phyloP scores from a whole-genome alignment of 2,329 filamentous ascomycete species.

The Fusarium abutilonis region DNA sequence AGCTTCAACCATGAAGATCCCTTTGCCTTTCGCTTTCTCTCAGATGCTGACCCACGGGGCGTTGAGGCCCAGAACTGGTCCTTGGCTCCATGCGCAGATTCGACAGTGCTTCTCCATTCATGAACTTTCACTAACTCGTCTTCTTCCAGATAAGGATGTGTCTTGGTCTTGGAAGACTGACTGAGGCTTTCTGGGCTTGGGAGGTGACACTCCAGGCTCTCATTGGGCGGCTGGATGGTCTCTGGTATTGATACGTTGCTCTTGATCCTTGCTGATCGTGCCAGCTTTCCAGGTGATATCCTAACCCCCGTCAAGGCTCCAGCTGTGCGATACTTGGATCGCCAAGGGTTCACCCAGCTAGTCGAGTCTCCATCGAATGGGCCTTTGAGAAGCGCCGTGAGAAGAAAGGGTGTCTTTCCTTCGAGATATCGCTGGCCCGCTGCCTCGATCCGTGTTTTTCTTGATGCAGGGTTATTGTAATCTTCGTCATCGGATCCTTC shows the following conservation, averaged over 20 bases:
- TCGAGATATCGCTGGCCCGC: constrained; percentile 67
- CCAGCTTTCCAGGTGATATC: constrained; percentile 33
- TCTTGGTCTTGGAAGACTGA: constrained; percentile 44
- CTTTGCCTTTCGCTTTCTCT: constrained; percentile 42
- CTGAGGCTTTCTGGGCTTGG: constrained; percentile 55
- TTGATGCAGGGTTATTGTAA: constrained; percentile 57
- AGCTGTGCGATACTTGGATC: constrained; percentile 43
- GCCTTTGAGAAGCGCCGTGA: constrained; percentile 69
- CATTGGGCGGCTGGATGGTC: constrained; percentile 19
- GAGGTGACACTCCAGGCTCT: constrained; percentile 52
- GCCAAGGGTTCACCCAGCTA: constrained; percentile 51
- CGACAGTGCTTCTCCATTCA: constrained; percentile 48
- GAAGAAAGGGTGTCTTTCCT: constrained; percentile 65
- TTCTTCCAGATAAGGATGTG: constrained; percentile 47
- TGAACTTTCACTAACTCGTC: constrained; percentile 49
- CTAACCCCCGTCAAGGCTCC: constrained; percentile 12
- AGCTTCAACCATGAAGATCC: constrained; percentile 50
- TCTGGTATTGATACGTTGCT: constrained; percentile 34
- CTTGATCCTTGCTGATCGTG: constrained; percentile 20
- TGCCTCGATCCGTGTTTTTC: constrained; percentile 65
- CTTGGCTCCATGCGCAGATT: constrained; percentile 11
- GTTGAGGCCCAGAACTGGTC: constrained; percentile 41
- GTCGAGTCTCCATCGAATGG: constrained; percentile 61
- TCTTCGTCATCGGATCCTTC: constrained; percentile 67
- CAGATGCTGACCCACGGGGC: constrained; percentile 24